A percentile compares a stretch with the other conserved stretches of the same genome.
These are phyloP conservation scores for Beauveria sp. DNA, from an alignment of 2,329 filamentous ascomycete genomes.

Conservation along the genomic window DNA sequence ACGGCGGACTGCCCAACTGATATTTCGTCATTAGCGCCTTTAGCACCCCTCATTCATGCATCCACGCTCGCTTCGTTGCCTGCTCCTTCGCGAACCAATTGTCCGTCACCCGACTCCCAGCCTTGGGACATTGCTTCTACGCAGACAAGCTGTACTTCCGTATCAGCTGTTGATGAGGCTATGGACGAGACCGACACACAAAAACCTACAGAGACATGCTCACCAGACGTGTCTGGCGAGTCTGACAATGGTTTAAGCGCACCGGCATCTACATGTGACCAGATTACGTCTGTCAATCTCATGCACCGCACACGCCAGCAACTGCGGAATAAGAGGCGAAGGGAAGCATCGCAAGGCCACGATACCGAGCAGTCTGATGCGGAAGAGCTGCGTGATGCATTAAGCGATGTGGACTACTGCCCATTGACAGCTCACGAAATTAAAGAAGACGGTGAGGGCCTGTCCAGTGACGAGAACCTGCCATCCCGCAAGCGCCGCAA, in stretches of 20 bases:
- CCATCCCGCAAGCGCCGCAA: background rate
- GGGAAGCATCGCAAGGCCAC: background rate
- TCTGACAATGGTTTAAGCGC: background rate
- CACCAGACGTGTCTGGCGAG: background rate
- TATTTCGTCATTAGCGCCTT: too few species aligned
- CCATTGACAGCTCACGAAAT: background rate
- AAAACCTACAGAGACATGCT: background rate
- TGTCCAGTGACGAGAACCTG: background rate
- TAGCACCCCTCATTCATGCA: too few species aligned
- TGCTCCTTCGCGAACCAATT: background rate
- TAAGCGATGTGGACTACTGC: constrained; percentile 2
- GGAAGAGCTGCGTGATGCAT: background rate
- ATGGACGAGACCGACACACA: background rate
- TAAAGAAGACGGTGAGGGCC: background rate
- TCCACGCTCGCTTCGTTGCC: background rate
- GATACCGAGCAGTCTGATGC: background rate
- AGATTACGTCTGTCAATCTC: background rate
- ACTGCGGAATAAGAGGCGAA: background rate
- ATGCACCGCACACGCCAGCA: background rate
- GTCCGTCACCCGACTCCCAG: background rate
- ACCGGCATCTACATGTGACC: background rate
- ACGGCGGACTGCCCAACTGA: too few species aligned
- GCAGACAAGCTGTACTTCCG: background rate
- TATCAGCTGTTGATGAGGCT: background rate
- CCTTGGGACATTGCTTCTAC: background rate